Evolutionary conservation across 129 eudicot species (phyloP), one percentile per base, ranked within the genome.

Genomic region (Flaveria trinervia): DNA sequence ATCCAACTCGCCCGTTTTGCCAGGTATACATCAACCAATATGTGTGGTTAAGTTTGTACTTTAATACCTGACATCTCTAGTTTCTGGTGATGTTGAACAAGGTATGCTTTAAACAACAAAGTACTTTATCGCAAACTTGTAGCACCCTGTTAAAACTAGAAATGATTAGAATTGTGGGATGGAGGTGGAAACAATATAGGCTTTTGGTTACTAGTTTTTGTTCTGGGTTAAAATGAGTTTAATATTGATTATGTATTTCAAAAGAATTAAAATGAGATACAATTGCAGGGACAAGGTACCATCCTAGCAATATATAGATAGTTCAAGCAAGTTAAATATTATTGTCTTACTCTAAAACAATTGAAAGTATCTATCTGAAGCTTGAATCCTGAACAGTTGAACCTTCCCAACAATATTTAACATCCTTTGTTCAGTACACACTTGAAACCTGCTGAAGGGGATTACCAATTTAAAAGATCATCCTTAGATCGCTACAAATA

Each of bases 401-500:
- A 62, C n/a, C 45, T 22, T 62, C 25, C 60, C 11, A 54, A 54
- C 22, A 25, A 26, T 7, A 26, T 64, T 64, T 30, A 13, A 64
- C 22, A 14, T 36, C 45, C 69, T 25, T 64, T 26, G 69, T 2
- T 64, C 28, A n/a, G 69, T 64, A 16, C 20, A 65, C 45, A 36
- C 70, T 36, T 30, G 26, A 57, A 65, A 65, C 14, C 36, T 36
- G 12, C 36, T 36, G 15, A 36, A 65, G 25, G 5, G n/a, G 13
- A 3, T 65, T 65, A 36, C 70, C 25, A 36, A 33, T n/a, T 65
- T 28, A 28, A 65, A n/a, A 36, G 45, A 28, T 36, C 14, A 65
- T 36, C 48, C 70, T 65, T 65, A 57, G 70, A n/a, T n/a, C 49
- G 33, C 49, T 25, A 30, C 70, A 17, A 65, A 26, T 26, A 26